A percentile compares a stretch with the other conserved stretches of the same genome.
These are phyloP conservation scores for Phialocephala sp. DNA, from an alignment of 2,329 filamentous ascomycete genomes.

Conservation along the genomic window DNA sequence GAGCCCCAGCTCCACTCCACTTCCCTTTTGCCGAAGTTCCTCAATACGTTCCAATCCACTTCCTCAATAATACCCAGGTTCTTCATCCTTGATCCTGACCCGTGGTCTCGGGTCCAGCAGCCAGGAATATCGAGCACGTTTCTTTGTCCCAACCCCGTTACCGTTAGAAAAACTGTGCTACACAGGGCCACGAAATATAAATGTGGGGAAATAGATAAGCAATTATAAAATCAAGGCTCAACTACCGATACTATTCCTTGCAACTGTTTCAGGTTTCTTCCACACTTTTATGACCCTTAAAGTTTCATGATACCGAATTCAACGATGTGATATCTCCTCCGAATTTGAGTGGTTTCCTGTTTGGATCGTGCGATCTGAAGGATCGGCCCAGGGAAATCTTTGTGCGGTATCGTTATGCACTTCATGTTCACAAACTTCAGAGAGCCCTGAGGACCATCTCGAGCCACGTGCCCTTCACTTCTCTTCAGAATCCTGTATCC, in stretches of 20 bases:
- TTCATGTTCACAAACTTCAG: too few species aligned
- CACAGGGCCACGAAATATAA: background rate
- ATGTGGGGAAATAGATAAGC: background rate
- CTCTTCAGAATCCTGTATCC: too few species aligned
- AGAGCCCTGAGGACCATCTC: too few species aligned
- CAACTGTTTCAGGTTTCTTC: background rate
- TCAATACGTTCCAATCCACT: background rate
- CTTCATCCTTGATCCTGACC: background rate
- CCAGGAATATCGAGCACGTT: background rate
- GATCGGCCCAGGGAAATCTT: too few species aligned
- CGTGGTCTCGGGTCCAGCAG: background rate
- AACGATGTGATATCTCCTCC: background rate
- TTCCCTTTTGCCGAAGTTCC: background rate
- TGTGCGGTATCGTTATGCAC: too few species aligned
- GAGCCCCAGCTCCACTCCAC: background rate
- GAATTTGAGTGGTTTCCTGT: too few species aligned
- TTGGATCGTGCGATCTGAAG: too few species aligned
- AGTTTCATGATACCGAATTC: background rate
- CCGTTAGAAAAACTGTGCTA: background rate
- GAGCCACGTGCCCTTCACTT: too few species aligned
- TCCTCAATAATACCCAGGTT: background rate
- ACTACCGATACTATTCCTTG: conserved; percentile 8
- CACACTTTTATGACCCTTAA: background rate
- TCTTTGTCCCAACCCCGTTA: background rate
- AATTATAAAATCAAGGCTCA: background rate